Conservation (phyloP, 495 filamentous ascomycete genomes). For the Aspergillus funiculosus region DNA sequence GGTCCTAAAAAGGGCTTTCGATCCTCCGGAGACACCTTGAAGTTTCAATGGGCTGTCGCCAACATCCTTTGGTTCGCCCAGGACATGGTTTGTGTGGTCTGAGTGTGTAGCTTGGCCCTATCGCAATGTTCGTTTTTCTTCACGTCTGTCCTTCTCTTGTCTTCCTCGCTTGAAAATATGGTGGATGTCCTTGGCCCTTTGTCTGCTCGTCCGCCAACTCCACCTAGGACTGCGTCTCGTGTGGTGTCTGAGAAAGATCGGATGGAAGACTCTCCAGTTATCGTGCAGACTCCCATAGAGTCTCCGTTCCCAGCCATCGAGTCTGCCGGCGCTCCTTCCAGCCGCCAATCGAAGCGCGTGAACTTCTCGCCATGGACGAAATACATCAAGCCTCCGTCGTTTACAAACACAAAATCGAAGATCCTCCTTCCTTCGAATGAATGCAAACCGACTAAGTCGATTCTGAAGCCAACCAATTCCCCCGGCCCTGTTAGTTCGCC, state of each 20-base stretch:
- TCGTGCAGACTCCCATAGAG: constrained; percentile 43
- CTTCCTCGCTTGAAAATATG: constrained; percentile 37
- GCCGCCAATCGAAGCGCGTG: constrained; percentile 59
- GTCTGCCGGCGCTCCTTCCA: constrained; percentile 31
- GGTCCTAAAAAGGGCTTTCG: constrained; percentile 12
- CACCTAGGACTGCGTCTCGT: constrained; percentile 52
- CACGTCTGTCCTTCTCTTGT: constrained; percentile 14
- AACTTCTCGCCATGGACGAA: constrained; percentile 68
- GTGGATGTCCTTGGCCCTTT: constrained; percentile 47
- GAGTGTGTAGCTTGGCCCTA: constrained; percentile 18
- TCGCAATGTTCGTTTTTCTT: constrained; percentile 31
- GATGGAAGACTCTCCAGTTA: constrained; percentile 28
- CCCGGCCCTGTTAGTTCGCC: constrained; percentile 33
- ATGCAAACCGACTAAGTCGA: constrained; percentile 71
- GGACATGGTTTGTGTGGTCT: constrained; percentile 18
- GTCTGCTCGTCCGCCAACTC: constrained; percentile 55
- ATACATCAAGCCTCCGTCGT: constrained; percentile 57
- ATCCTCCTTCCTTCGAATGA: constrained; percentile 54
- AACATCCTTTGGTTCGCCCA: constrained; percentile 4
- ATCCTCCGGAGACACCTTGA: constrained; percentile 8
- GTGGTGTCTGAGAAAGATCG: constrained; percentile 26
- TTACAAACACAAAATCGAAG: constrained; percentile 41
- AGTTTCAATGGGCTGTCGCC: too few species aligned
- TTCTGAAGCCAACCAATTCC: constrained; percentile 64
- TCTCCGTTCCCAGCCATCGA: constrained; percentile 43